Evolutionary conservation across 108 stramenopile genomes (phyloP).

Genomic region (Bacterosira constricta): DNA sequence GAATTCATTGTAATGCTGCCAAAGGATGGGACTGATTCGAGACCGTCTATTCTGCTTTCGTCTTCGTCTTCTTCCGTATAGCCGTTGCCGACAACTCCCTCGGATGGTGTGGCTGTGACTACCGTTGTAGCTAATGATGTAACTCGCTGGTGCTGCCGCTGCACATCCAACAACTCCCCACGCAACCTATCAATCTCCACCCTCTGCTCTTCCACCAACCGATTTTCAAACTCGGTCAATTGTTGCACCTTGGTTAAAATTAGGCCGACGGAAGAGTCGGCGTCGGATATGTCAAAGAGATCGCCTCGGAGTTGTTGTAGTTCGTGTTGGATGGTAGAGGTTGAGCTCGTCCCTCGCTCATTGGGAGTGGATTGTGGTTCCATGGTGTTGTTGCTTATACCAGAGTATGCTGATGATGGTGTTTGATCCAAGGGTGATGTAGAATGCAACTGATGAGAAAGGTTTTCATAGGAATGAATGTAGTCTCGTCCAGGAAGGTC

Average conservation of each 20-base stretch:
- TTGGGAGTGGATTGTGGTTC: too few species aligned
- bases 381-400: not conserved
- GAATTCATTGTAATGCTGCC: not conserved
- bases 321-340: slow-evolving; percentile 1
- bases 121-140: too few species aligned
- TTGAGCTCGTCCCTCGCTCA: too few species aligned
- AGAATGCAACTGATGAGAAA: not conserved
- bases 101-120: too few species aligned
- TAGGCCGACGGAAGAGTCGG: not conserved
- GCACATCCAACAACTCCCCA: not conserved
- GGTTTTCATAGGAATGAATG: not conserved
- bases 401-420: not conserved
- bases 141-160: too few species aligned
- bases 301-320: slow-evolving; percentile 21
- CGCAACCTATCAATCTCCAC: slow-evolving; percentile 5
- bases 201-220: slow-evolving; percentile 7
- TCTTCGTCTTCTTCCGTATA: not conserved
- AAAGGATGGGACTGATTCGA: not conserved
- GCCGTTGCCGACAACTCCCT: too few species aligned
- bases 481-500: not conserved
- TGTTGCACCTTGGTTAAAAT: slow-evolving; percentile 27
- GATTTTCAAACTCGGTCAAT: slow-evolving; percentile 36
- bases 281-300: slow-evolving; percentile 9
- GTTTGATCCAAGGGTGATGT: not conserved
- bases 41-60: not conserved